phyloP scores from a whole-genome alignment of 78 protist genomes.

The Pigoraptor vietnamica region DNA sequence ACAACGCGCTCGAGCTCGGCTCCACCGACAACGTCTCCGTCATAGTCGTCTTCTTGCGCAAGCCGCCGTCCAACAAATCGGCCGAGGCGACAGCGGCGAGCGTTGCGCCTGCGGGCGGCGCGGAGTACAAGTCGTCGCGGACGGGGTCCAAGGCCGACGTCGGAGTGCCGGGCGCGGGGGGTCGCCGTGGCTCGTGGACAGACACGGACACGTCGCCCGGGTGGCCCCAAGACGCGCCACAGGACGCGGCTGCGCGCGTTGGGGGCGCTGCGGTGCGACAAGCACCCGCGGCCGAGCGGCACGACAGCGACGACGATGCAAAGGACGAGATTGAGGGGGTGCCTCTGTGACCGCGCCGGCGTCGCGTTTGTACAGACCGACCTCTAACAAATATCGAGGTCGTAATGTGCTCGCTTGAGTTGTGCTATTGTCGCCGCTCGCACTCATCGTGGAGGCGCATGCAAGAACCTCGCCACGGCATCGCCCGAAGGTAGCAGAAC shows the following conservation, averaged over 20 bases:
- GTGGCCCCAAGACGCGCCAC: not conserved
- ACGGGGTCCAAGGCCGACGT: not conserved
- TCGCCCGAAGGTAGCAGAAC: no score
- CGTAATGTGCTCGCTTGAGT: no score
- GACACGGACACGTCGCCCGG: not conserved
- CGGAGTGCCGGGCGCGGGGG: not conserved
- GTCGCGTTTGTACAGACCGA: no score
- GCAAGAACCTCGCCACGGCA: no score
- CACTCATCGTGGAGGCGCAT: no score
- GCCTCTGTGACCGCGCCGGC: not conserved
- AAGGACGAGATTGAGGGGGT: not conserved
- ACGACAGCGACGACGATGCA: not conserved
- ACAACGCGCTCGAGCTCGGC: not conserved
- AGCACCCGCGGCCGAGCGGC: not conserved
- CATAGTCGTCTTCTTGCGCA: not conserved
- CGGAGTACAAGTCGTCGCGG: not conserved
- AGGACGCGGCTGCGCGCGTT: not conserved
- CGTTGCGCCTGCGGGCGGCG: not conserved
- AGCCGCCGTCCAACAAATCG: not conserved
- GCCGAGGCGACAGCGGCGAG: not conserved
- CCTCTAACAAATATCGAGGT: no score
- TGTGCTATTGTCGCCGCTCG: no score
- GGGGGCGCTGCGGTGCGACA: not conserved
- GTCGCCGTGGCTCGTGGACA: not conserved
- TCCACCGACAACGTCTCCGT: slow-evolving; percentile 4